Evolutionary conservation across 2,329 filamentous ascomycete genomes (phyloP), one percentile per base, ranked within the genome.

Genomic region (Beauveria varroae): DNA sequence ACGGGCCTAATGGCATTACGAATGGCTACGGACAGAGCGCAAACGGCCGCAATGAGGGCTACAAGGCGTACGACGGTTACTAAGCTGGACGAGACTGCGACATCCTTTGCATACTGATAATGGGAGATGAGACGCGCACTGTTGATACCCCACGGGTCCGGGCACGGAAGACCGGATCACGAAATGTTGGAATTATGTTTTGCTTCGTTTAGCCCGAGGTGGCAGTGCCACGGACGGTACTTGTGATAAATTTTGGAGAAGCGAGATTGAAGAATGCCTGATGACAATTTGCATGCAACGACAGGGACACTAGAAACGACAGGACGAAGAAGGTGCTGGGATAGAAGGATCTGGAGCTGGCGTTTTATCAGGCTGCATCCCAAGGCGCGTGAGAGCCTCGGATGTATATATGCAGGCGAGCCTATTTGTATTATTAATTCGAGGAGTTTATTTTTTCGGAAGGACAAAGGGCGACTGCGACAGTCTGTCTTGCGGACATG

Each of bases 11-110:
- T 26, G 71, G 69, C 63, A 72, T 70, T 67, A 68, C 67, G 43
- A 78, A 76, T 62, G 78, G 69, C 22, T 76, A 76, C 55, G 67
- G 75, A 54, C 73, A 74, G 64, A 76, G 74, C 61, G 74, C 70
- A 44, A 62, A 64, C 71, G 26, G 68, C 70, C 4, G 65, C 67
- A 49, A 64, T 67, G 79, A 80, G 6, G 54, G 54, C 60, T 78
- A 77, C 65, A 73, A 63, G 65, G 65, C 68, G 56, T 70, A 69
- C 44, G 76, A 79, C 44, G 77, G 79, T 65, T 72, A 70, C 66
- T 74, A 72, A 55, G 75, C 28, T 55, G n/a, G 47, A 34, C 41
- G 34, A 41, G 28, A 18, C n/a, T 43, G n/a, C 16, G 5, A 30
- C 44, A n/a, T 28, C 2, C 37, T 54, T 40, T 16, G 40, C 5